phyloP scores from a whole-genome alignment of 75 land plant genomes.

The Pinus taeda region DNA sequence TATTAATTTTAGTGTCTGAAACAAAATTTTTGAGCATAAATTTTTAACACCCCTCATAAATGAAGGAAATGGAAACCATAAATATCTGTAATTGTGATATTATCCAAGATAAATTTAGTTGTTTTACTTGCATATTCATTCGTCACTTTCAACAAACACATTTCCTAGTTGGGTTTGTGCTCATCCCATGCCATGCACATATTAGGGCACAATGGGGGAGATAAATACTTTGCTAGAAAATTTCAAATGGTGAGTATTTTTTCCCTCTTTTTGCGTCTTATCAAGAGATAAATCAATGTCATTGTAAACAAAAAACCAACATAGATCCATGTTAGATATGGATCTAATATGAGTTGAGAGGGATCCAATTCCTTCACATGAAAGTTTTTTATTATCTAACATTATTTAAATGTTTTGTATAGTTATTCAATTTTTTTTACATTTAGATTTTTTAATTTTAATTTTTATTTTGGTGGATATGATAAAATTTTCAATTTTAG shows the following conservation, averaged over 20 bases:
- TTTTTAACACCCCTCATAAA: not conserved
- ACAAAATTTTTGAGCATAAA: not conserved
- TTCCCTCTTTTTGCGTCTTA: not conserved
- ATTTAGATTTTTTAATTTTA: too few species aligned
- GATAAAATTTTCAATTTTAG: too few species aligned
- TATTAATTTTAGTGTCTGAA: not conserved
- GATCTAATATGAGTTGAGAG: too few species aligned
- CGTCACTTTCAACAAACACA: constrained; percentile 96
- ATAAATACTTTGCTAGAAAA: constrained; percentile 97
- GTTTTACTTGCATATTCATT: too few species aligned
- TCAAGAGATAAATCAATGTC: not conserved
- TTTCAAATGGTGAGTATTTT: constrained; percentile 78
- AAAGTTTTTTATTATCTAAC: too few species aligned
- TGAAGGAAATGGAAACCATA: not conserved
- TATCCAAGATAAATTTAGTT: not conserved
- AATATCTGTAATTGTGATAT: not conserved
- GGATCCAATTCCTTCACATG: too few species aligned
- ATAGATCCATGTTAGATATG: too few species aligned
- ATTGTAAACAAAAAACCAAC: not conserved
- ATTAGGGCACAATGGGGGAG: constrained; percentile 97
- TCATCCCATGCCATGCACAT: constrained; percentile 99
- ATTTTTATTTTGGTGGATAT: too few species aligned
- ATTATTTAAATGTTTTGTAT: too few species aligned
- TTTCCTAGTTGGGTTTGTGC: constrained; percentile 99
- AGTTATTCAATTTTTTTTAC: too few species aligned